Evolutionary conservation across 1,284 basidiomycete genomes (phyloP).

Genomic region (Hortiboletus rubellus): DNA sequence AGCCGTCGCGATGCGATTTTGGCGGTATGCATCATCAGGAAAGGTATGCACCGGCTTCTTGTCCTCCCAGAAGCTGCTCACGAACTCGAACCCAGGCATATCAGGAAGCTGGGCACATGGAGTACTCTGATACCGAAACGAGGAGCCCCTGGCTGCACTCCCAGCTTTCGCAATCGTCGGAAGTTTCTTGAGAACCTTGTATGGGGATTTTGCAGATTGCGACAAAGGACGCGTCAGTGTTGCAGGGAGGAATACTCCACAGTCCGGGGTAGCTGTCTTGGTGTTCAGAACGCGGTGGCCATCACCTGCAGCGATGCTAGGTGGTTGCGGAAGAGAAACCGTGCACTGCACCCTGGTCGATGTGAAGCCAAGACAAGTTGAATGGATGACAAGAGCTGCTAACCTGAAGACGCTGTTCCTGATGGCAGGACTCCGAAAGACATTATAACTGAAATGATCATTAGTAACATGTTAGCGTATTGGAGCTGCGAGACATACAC

Average conservation of each 20-base stretch:
- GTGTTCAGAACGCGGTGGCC: constrained; percentile 44
- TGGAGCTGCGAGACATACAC: constrained; percentile 40
- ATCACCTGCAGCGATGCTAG: constrained; percentile 33
- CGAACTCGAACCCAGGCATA: constrained; percentile 50
- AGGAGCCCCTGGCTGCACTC: constrained; percentile 41
- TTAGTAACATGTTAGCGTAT: background rate
- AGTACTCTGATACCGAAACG: constrained; percentile 55
- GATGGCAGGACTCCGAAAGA: constrained; percentile 48
- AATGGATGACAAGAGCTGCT: constrained; percentile 1
- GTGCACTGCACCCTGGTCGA: constrained; percentile 46
- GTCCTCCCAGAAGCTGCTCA: constrained; percentile 56
- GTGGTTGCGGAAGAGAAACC: constrained; percentile 52
- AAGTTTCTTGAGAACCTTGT: constrained; percentile 46
- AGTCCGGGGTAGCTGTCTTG: constrained; percentile 49
- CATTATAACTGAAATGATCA: constrained; percentile 42
- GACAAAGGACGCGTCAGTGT: constrained; percentile 41
- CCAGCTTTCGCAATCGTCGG: constrained; percentile 37
- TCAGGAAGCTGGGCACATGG: constrained; percentile 48
- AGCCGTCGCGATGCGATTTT: constrained; percentile 58
- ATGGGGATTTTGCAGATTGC: constrained; percentile 45
- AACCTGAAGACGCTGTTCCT: constrained; percentile 45
- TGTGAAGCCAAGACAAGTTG: constrained; percentile 7
- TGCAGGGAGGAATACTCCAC: constrained; percentile 46
- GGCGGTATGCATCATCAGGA: constrained; percentile 54
- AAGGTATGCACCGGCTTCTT: constrained; percentile 53